Percentiles rank a stretch among this genome's conserved stretches.
These are phyloP conservation scores for Viola pubescens DNA, from an alignment of 441 rosid species.

Conservation along the genomic window DNA sequence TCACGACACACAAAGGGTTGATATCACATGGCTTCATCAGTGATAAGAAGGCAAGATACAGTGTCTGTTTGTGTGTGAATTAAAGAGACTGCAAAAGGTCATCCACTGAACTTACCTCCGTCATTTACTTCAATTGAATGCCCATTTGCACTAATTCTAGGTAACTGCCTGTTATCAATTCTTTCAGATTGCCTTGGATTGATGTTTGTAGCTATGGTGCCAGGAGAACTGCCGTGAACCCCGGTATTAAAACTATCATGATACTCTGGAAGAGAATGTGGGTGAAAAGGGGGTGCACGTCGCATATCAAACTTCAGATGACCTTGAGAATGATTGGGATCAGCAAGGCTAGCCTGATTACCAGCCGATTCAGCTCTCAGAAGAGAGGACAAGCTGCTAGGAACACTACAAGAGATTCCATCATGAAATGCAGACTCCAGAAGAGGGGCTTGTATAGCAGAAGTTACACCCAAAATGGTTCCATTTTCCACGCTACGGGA, in stretches of 20 bases:
- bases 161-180: constrained; percentile 27
- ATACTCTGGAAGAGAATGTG: constrained; percentile 46
- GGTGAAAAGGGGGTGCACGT: constrained; percentile 29
- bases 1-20: too few species aligned
- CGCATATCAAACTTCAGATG: constrained; percentile 29
- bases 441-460: constrained; percentile 26
- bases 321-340: constrained; percentile 30
- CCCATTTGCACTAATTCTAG: constrained; percentile 28
- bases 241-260: constrained; percentile 34
- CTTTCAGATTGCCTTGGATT: constrained; percentile 33
- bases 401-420: constrained; percentile 44
- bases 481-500: constrained; percentile 24
- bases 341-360: constrained; percentile 28
- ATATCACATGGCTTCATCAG: constrained; percentile 3
- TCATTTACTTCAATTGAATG: constrained; percentile 33
- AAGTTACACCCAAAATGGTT: constrained; percentile 25
- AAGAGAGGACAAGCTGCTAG: constrained; percentile 39
- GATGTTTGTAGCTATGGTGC: constrained; percentile 23
- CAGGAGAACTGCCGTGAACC: constrained; percentile 25
- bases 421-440: constrained; percentile 35
- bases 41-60: background rate
- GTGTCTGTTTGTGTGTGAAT: background rate
- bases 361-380: constrained; percentile 33
- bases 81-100: background rate
- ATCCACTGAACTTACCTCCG: constrained; percentile 29